Evolutionary conservation across 345 rosid species (phyloP).

Genomic region (Dimocarpus longan): DNA sequence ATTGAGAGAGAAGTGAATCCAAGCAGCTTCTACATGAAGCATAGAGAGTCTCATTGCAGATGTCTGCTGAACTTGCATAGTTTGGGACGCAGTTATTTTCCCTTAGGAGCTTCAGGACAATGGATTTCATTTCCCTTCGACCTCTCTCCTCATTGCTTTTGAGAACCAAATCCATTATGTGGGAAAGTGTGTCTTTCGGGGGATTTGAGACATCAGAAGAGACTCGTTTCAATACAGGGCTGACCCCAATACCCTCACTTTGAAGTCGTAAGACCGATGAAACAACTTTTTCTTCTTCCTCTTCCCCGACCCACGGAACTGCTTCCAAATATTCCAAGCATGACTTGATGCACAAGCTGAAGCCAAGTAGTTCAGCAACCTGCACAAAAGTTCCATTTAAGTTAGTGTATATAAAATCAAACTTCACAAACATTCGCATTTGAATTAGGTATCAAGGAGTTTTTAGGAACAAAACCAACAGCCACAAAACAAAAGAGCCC

Average conservation of each 20-base stretch:
- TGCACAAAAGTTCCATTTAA: conserved; percentile 27
- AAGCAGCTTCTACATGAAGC: conserved; percentile 67
- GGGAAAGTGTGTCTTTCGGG: conserved; percentile 79
- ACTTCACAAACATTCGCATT: neutral
- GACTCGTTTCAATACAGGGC: conserved; percentile 77
- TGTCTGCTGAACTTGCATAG: conserved; percentile 48
- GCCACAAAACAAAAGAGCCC: neutral
- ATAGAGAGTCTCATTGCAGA: conserved; percentile 70
- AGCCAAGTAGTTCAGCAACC: conserved; percentile 82
- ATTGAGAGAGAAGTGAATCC: conserved; percentile 54
- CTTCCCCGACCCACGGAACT: conserved; percentile 98
- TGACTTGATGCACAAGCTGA: conserved; percentile 64
- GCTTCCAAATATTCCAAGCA: conserved; percentile 97
- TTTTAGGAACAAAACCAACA: neutral
- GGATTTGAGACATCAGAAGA: conserved; percentile 56
- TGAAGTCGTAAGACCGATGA: conserved; percentile 70
- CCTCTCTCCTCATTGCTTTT: conserved; percentile 91
- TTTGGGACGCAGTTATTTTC: conserved; percentile 61
- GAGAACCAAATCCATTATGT: conserved; percentile 78
- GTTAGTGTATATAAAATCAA: conserved; percentile 8
- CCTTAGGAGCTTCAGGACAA: conserved; percentile 85
- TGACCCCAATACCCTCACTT: conserved; percentile 66
- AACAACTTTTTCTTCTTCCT: conserved; percentile 92
- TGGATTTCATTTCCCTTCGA: conserved; percentile 86
- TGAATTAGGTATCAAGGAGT: neutral